Evolutionary conservation across 1,139 yeast species (phyloP).

Genomic region (Wickerhamiella infanticola): DNA sequence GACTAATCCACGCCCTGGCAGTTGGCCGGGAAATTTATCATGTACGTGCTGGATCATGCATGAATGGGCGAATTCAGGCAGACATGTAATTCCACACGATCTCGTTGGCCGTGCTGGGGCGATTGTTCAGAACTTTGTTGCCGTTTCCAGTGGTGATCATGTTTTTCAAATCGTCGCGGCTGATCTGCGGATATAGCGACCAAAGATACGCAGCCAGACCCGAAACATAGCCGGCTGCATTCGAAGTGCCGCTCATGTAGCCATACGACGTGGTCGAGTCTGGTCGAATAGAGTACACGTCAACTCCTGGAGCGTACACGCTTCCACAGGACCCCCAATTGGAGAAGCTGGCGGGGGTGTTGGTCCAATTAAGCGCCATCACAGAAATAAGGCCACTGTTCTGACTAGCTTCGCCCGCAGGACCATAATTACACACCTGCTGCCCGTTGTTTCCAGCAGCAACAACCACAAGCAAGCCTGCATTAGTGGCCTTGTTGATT

Average conservation of each 20-base stretch:
- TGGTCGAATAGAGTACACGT: conserved; percentile 44
- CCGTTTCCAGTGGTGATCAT: conserved; percentile 15
- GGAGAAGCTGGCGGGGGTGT: conserved; percentile 39
- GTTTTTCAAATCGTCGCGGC: conserved; percentile 26
- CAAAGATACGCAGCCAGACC: conserved; percentile 73
- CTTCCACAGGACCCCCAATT: conserved; percentile 51
- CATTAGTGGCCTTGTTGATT: conserved; percentile 38
- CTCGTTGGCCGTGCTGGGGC: conserved; percentile 16
- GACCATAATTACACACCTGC: conserved; percentile 36
- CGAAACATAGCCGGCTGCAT: conserved; percentile 95
- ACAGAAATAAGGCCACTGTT: conserved; percentile 42
- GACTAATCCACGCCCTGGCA: not conserved
- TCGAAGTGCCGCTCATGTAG: conserved; percentile 89
- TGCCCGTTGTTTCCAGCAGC: conserved; percentile 52
- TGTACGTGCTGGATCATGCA: too few species aligned
- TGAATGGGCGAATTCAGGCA: not conserved
- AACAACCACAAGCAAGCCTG: conserved; percentile 42
- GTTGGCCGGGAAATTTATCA: not conserved
- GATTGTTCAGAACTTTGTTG: conserved; percentile 12
- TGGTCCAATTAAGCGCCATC: conserved; percentile 36
- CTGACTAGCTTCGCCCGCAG: conserved; percentile 35
- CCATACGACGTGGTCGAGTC: conserved; percentile 74
- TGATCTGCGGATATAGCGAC: conserved; percentile 47
- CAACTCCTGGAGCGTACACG: conserved; percentile 43
- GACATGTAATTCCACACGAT: conserved; percentile 17